phyloP scores from a whole-genome alignment of 1,284 basidiomycete species.

The Pseudomicrostroma phylloplanum region DNA sequence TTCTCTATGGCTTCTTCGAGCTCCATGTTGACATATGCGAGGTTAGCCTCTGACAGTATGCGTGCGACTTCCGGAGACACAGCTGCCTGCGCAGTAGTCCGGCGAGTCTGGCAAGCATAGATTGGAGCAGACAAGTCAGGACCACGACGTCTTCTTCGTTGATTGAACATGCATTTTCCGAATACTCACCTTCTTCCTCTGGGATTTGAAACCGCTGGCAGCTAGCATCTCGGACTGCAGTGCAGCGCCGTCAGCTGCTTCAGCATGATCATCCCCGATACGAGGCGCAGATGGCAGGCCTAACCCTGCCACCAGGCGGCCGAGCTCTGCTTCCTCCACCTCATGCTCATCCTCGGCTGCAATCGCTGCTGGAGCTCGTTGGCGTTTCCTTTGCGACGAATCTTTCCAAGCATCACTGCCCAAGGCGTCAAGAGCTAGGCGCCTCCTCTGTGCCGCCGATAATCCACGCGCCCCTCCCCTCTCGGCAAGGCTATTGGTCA shows the following conservation, averaged over 20 bases:
- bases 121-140: neutral
- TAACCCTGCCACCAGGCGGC: neutral
- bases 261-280: neutral
- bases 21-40: slow-evolving; percentile 71
- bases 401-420: slow-evolving; percentile 7
- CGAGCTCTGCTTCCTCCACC: neutral
- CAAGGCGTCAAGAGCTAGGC: neutral
- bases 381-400: slow-evolving; percentile 3
- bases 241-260: neutral
- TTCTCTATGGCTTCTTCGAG: slow-evolving; percentile 66
- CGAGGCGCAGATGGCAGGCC: neutral
- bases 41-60: slow-evolving; percentile 78
- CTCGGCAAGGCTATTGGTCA: neutral
- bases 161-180: neutral
- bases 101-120: slow-evolving; percentile 6
- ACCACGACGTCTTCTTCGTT: neutral
- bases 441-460: neutral
- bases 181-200: neutral
- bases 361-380: neutral
- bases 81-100: slow-evolving; percentile 23
- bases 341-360: neutral
- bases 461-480: neutral
- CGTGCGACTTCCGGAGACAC: slow-evolving; percentile 75
- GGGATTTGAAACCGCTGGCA: neutral
- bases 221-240: neutral